Evolutionary conservation across 2,329 filamentous ascomycete species (phyloP).

Genomic region (Amauroascus niger): DNA sequence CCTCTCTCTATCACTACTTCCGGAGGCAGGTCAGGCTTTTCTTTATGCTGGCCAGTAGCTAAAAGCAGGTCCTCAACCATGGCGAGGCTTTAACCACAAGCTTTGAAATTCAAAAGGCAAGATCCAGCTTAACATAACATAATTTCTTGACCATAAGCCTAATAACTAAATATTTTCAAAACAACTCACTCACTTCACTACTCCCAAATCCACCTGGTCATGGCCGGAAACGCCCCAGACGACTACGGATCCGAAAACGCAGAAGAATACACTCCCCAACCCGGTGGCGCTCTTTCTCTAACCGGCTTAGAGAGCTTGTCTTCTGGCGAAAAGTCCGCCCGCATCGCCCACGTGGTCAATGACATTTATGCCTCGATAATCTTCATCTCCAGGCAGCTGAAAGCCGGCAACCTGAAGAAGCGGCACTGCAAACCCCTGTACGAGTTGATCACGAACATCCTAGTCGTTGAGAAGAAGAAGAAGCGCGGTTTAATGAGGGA

Average conservation of each 20-base stretch:
- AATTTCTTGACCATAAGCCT: too few species aligned
- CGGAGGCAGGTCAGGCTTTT: too few species aligned
- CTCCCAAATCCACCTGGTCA: neutral
- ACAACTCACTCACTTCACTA: neutral
- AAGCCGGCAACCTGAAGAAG: constrained; percentile 20
- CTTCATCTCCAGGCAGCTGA: constrained; percentile 23
- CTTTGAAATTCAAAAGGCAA: too few species aligned
- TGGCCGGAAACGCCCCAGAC: neutral
- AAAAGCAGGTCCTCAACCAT: neutral
- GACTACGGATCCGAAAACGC: neutral
- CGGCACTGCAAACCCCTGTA: constrained; percentile 23
- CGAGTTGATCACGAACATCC: constrained; percentile 23
- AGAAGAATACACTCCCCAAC: neutral
- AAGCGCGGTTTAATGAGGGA: constrained; percentile 12
- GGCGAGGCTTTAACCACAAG: too few species aligned
- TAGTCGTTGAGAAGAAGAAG: constrained; percentile 17
- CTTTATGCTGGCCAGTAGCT: neutral
- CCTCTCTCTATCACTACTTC: too few species aligned
- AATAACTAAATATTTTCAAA: too few species aligned
- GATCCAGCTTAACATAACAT: too few species aligned
- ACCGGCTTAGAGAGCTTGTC: constrained; percentile 19
- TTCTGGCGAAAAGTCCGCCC: constrained; percentile 18
- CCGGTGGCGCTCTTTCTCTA: constrained; percentile 22
- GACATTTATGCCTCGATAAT: constrained; percentile 27
- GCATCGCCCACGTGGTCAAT: constrained; percentile 24